A percentile compares a stretch with the other conserved stretches of the same genome.
These are phyloP conservation scores for Saturnispora diversa DNA, from an alignment of 805 yeast species.

Conservation along the genomic window DNA sequence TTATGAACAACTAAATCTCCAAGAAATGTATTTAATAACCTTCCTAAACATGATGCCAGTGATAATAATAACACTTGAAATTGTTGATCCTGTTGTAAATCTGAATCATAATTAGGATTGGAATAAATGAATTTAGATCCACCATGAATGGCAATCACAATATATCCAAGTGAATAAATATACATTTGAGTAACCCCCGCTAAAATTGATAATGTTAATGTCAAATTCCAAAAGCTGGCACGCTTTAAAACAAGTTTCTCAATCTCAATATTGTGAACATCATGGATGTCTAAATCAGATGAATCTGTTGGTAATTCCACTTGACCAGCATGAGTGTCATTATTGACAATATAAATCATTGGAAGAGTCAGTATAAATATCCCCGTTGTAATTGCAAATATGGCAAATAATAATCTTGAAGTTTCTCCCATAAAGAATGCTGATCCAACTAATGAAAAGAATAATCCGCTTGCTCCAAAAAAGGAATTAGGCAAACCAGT, in stretches of 20 bases:
- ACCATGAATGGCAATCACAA: slow-evolving; percentile 43
- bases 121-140: slow-evolving; percentile 16
- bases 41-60: slow-evolving; percentile 56
- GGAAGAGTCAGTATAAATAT: slow-evolving; percentile 42
- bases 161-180: slow-evolving; percentile 66
- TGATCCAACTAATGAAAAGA: slow-evolving; percentile 50
- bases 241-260: slow-evolving; percentile 21
- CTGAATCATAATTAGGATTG: slow-evolving; percentile 9
- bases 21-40: slow-evolving; percentile 52
- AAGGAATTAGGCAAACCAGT: slow-evolving; percentile 68
- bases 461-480: slow-evolving; percentile 66
- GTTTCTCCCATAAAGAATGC: slow-evolving; percentile 52
- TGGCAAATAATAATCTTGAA: slow-evolving; percentile 40
- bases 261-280: slow-evolving; percentile 7
- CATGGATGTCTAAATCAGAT: neutral
- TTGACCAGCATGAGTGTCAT: slow-evolving; percentile 14
- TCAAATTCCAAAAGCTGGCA: slow-evolving; percentile 43
- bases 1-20: slow-evolving; percentile 57
- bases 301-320: neutral
- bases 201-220: slow-evolving; percentile 41
- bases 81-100: slow-evolving; percentile 50
- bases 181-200: slow-evolving; percentile 70
- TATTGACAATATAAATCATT: slow-evolving; percentile 35
- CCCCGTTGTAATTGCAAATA: slow-evolving; percentile 36
- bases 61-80: slow-evolving; percentile 68